Evolutionary conservation across 768 basidiomycete species (phyloP), one percentile per base, ranked within the genome.

Genomic region (Russula sp.): DNA sequence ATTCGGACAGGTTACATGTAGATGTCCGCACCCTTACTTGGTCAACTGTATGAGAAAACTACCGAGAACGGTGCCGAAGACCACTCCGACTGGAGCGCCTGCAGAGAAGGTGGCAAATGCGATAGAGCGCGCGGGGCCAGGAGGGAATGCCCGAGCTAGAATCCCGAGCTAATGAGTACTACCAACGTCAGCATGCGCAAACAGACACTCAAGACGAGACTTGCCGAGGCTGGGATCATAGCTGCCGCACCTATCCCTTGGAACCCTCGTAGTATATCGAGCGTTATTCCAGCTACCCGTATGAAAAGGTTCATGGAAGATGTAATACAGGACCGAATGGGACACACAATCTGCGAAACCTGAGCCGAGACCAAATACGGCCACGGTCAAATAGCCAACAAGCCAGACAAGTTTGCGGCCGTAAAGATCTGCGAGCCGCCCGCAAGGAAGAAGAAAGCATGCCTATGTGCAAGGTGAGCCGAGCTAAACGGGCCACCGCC

Each of bases 71-170:
- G 78, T 78, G 1, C 94, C 92, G 16, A 93, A 74, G 0, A 83
- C 87, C 0, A 80, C 88, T 0, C 94, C 94, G 6, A 94, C 70
- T 0, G 94, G 92, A 0, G 88, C 90, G 32, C 94, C 94, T 0
- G 91, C 90, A 0, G 87, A 80, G 66, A 94, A 95, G 0, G 87
- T 84, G 0, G 94, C 83, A 65, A 95, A 96, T 0, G 91, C 94
- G 0, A 84, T 73, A 1, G 89, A 84, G 10, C 94, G 82, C 0
- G 85, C 79, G 13, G 77, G 76, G 0, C 87, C 86, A 0, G 81
- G 79, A 4, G 88, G 86, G 71, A 95, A 96, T 0, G 85, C 77
- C 52, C 87, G 80, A 0, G 94, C 93, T 37, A 96, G 79, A 61
- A 91, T 94, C 1, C 94, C 93, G 1, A 94, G 71, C 84, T 91